Evolutionary conservation across 768 basidiomycete species (phyloP), one percentile per base, ranked within the genome.

Genomic region (Trametes sanguinea): DNA sequence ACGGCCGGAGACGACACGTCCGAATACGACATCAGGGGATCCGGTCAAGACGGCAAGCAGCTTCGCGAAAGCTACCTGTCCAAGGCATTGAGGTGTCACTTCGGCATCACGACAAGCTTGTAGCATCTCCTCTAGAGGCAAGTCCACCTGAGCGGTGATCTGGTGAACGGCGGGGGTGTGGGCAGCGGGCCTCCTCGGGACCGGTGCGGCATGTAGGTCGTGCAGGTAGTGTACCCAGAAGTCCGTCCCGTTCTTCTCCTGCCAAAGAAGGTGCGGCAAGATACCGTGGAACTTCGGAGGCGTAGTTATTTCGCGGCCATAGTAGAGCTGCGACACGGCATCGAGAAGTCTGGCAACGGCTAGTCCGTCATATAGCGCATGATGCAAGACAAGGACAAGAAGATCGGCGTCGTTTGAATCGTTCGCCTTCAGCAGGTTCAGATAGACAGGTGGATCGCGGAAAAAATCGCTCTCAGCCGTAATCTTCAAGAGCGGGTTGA

Each of bases 311-410:
- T 51, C 47, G 32, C 35, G 55, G 22, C 68, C 68, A 32, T 50
- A 54, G 60, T 82, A 82, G 8, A 74, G 51, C 14, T 57, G 50
- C 45, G 75, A 67, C 2, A 82, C 70, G 30, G 68, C 55, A 10
- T 72, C 60, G 11, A 81, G 61, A 6, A 82, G 70, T 30, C 67
- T 70, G n/a, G 68, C 68, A 16, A 81, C 64, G 10, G 81, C 79
- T 30, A 77, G 48, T 10, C 81, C 81, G 60, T 82, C 81, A 57
- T 82, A 82, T 17, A 82, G 60, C 3, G 80, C 79, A 64, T 82
- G 81, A 64, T 82, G 81, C 71, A 82, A 74, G 43, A 76, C 73
- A 3, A 83, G 62, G 11, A 79, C 75, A 5, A 83, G 68, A 37
- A 56, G 52, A 30, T 57, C 51, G 10, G 47, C 6, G 7, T 48